These are phyloP conservation scores for Cladosporium phlei DNA, from an alignment of 2,329 filamentous ascomycete species.

Conservation along the genomic window DNA sequence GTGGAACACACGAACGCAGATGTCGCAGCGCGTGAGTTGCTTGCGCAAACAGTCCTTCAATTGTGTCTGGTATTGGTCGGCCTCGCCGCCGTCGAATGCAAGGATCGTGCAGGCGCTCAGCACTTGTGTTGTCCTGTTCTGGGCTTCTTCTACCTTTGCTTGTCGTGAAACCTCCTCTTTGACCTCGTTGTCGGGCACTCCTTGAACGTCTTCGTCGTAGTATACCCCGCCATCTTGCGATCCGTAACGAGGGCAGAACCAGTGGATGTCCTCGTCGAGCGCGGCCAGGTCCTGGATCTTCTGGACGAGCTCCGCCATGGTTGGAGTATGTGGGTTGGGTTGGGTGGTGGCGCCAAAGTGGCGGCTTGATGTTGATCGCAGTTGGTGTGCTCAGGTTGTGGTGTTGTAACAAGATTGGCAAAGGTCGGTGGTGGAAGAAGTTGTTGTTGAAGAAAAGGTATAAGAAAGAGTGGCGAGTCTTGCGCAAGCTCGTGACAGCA, in stretches of 20 bases:
- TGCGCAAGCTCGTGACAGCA: too few species aligned
- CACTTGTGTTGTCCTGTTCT: conserved; percentile 37
- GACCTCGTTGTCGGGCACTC: conserved; percentile 21
- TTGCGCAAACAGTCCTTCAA: conserved; percentile 36
- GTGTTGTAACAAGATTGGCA: not conserved
- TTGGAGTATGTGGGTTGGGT: not conserved
- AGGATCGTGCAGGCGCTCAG: conserved; percentile 43
- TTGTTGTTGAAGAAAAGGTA: not conserved
- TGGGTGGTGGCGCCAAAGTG: not conserved
- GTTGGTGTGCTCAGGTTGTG: not conserved
- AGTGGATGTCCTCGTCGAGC: conserved; percentile 37
- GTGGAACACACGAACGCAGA: conserved; percentile 48
- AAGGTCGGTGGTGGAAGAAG: not conserved
- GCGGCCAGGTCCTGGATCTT: conserved; percentile 24
- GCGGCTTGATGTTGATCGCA: not conserved
- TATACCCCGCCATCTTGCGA: conserved; percentile 34
- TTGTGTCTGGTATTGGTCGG: conserved; percentile 39
- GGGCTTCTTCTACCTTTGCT: conserved; percentile 35
- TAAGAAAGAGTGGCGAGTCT: too few species aligned
- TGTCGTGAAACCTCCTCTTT: conserved; percentile 20
- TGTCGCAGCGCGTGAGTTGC: conserved; percentile 45
- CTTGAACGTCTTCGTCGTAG: conserved; percentile 43
- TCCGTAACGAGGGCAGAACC: conserved; percentile 44
- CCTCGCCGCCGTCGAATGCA: conserved; percentile 45
- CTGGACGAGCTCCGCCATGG: conserved; percentile 17